Conservation (phyloP, 805 yeast genomes). For the Scheffersomyces lignosus region DNA sequence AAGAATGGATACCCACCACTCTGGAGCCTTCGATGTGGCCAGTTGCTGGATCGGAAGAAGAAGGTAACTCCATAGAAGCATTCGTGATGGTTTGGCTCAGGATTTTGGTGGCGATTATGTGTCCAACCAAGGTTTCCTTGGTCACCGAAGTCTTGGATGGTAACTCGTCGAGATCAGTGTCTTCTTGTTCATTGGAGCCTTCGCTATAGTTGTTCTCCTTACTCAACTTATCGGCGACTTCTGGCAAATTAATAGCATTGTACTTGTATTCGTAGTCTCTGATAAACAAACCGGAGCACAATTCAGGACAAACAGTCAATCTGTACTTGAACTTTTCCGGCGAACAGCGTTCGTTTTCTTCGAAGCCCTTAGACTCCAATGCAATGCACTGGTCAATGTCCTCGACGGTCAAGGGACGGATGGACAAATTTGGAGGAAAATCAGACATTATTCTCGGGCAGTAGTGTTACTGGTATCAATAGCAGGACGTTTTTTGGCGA, state of each 20-base stretch:
- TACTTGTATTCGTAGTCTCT: conserved; percentile 57
- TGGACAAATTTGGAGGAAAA: conserved; percentile 47
- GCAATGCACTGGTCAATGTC: conserved; percentile 63
- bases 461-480: neutral
- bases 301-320: conserved; percentile 81
- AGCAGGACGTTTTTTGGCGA: neutral
- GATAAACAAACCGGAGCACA: conserved; percentile 83
- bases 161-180: conserved; percentile 33
- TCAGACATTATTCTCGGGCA: conserved; percentile 33
- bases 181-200: conserved; percentile 22
- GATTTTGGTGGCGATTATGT: conserved; percentile 76
- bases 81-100: conserved; percentile 50
- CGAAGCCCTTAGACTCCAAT: conserved; percentile 71
- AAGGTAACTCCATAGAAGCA: conserved; percentile 62
- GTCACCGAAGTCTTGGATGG: conserved; percentile 51
- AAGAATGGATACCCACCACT: conserved; percentile 77
- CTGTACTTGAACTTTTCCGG: conserved; percentile 65
- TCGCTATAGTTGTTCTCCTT: conserved; percentile 18
- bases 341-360: conserved; percentile 67
- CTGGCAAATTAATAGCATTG: conserved; percentile 42
- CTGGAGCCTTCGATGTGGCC: conserved; percentile 80
- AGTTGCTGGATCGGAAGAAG: conserved; percentile 24
- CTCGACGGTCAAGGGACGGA: conserved; percentile 72
- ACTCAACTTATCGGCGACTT: conserved; percentile 35
- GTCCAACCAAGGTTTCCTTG: conserved; percentile 73